Conservation (phyloP, 2,329 filamentous ascomycete genomes). For the Microcyclosporella mali region DNA sequence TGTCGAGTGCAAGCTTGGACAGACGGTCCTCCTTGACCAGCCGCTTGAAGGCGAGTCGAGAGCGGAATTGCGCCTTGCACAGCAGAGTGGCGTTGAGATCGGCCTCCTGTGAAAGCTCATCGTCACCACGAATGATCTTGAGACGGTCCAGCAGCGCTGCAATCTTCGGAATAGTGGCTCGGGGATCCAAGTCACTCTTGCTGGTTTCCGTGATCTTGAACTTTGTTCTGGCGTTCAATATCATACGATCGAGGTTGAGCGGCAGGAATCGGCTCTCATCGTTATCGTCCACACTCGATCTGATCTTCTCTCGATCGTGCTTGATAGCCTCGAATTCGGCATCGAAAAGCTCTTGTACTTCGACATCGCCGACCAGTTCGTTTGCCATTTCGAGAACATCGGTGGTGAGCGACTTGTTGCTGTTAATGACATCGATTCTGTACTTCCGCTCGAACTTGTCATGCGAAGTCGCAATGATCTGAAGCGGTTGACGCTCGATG, state of each 20-base stretch:
- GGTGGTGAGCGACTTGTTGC: constrained; percentile 52
- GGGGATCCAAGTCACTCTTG: constrained; percentile 82
- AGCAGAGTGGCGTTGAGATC: constrained; percentile 82
- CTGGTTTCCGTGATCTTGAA: constrained; percentile 83
- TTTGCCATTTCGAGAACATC: constrained; percentile 79
- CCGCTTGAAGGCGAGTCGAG: constrained; percentile 85
- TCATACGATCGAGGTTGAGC: constrained; percentile 83
- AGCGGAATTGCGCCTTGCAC: constrained; percentile 87
- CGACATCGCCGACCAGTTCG: constrained; percentile 80
- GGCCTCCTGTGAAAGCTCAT: constrained; percentile 76
- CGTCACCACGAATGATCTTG: constrained; percentile 77
- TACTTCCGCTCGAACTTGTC: constrained; percentile 73
- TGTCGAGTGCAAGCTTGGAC: constrained; percentile 86
- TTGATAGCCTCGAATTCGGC: constrained; percentile 76
- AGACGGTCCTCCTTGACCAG: constrained; percentile 79
- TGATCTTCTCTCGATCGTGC: constrained; percentile 68
- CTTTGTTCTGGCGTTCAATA: constrained; percentile 81
- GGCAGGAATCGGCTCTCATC: constrained; percentile 86
- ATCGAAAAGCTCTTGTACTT: constrained; percentile 79
- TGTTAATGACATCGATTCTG: constrained; percentile 79
- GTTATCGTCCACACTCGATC: constrained; percentile 64
- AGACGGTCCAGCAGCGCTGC: constrained; percentile 68
- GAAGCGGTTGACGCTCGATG: constrained; percentile 89
- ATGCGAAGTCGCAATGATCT: constrained; percentile 75
- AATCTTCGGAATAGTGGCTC: constrained; percentile 77